phyloP scores from a whole-genome alignment of 2,329 filamentous ascomycete species.

The Sphaerulina populicola region DNA sequence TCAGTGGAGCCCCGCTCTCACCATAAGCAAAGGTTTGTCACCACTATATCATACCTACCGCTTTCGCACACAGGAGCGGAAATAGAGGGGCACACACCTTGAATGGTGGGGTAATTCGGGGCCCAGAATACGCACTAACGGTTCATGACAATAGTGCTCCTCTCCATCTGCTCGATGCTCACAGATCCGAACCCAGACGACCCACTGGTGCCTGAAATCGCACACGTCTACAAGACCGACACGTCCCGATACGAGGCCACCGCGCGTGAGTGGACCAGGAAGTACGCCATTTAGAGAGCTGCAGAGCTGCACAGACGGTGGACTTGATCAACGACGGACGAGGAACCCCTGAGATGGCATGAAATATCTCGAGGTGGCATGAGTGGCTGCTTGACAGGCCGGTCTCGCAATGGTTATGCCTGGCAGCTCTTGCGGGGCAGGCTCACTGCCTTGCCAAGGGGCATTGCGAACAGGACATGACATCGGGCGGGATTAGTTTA shows the following conservation, averaged over 20 bases:
- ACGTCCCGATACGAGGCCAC: constrained; percentile 91
- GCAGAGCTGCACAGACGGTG: neutral
- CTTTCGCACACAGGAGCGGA: neutral
- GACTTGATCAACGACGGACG: constrained; percentile 2
- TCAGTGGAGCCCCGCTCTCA: constrained; percentile 97
- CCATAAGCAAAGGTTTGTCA: constrained; percentile 82
- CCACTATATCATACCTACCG: neutral
- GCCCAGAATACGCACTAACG: constrained; percentile 20
- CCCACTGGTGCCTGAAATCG: constrained; percentile 95
- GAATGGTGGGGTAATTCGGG: constrained; percentile 12
- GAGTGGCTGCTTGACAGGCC: constrained; percentile 8
- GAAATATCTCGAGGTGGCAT: constrained; percentile 13
- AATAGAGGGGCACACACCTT: constrained; percentile 6
- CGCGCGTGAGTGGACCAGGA: constrained; percentile 95
- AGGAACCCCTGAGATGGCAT: constrained; percentile 8
- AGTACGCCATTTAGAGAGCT: constrained; percentile 79
- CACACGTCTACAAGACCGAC: constrained; percentile 99
- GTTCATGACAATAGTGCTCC: constrained; percentile 56
- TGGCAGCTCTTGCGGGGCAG: neutral
- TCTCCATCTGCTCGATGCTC: constrained; percentile 99
- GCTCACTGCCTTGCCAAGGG: constrained; percentile 2
- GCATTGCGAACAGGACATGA: constrained; percentile 5
- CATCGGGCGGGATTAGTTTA: constrained; percentile 10
- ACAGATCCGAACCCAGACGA: constrained; percentile 99
- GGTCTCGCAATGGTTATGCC: neutral